Evolutionary conservation across 164 flowering plant species (phyloP), one percentile per base, ranked within the genome.

Genomic region (Amborella trichopoda): DNA sequence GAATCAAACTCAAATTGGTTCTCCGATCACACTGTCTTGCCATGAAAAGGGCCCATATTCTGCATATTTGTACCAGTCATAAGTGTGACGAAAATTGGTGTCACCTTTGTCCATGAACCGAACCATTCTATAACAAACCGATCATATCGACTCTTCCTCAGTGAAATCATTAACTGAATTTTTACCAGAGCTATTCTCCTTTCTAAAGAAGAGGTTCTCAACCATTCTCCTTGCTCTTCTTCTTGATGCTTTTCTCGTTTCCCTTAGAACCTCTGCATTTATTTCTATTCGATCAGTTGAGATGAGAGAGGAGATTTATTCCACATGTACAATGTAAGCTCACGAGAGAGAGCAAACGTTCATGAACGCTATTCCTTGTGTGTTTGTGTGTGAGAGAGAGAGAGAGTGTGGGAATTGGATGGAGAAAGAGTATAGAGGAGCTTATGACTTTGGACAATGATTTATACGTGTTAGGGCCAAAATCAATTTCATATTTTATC

Each of bases 31-130:
- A 5, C 85, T 64, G 1, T 94, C 95, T 0, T 88, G 74, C 97
- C 95, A 90, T 4, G 82, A 74, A 53, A 80, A 90, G 0, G 97
- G 97, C 13, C 97, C 97, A 25, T 51, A 83, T 28, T 85, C 70
- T 2, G 95, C 97, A 43, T 90, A 90, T 69, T 85, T 85, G 70
- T 81, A 90, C 97, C 95, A 90, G 45, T 90, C 97, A 41, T 76
- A 54, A 0, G 95, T 95, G 62, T 90, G 94, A 24, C 73, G 69
- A 6, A 90, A 54, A 52, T 73, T 75, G 2, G 95, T 88, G 56
- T 90, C 95, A 37, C 85, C 97, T 28, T 74, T 68, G 0, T 76
- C 84, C 94, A 90, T 90, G 65, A 90, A 85, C 46, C 84, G 54
- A 47, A 85, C 97, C 85, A 81, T 72, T 3, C 94, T 65, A 44